These are phyloP conservation scores for Ceratocystis lukuohia DNA, from an alignment of 2,329 filamentous ascomycete species.

Conservation along the genomic window DNA sequence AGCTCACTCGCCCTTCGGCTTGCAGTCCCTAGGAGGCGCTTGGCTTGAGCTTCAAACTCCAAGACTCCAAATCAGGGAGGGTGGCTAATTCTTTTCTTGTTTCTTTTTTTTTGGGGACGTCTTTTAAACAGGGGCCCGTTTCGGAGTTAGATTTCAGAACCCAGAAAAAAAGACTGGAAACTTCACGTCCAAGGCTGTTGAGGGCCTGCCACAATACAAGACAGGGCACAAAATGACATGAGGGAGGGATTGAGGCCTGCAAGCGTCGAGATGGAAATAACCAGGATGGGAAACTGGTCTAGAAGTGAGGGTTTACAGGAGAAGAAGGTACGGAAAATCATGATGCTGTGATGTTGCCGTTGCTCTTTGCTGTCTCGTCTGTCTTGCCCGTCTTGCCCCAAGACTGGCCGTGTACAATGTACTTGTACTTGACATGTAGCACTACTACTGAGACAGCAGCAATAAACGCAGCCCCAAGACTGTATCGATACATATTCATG, in stretches of 20 bases:
- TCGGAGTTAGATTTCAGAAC: neutral
- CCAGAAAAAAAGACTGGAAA: neutral
- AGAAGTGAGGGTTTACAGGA: neutral
- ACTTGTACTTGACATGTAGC: neutral
- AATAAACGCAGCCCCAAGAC: neutral
- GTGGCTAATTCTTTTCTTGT: neutral
- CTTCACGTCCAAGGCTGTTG: neutral
- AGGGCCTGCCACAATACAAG: neutral
- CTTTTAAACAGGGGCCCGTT: neutral
- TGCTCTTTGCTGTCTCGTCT: neutral
- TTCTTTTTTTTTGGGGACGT: neutral
- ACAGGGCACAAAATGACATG: neutral
- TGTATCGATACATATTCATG: neutral
- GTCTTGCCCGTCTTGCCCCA: neutral
- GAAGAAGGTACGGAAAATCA: neutral
- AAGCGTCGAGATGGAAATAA: neutral
- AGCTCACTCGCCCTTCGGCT: neutral
- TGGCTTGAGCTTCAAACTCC: neutral
- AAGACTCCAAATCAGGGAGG: neutral
- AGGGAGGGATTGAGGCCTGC: slow-evolving; percentile 1
- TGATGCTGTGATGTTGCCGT: neutral
- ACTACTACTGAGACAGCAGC: neutral
- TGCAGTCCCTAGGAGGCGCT: neutral
- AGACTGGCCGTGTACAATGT: neutral
- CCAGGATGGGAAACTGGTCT: neutral